Evolutionary conservation across 768 basidiomycete genomes (phyloP).

Genomic region (Lactarius deliciosus): DNA sequence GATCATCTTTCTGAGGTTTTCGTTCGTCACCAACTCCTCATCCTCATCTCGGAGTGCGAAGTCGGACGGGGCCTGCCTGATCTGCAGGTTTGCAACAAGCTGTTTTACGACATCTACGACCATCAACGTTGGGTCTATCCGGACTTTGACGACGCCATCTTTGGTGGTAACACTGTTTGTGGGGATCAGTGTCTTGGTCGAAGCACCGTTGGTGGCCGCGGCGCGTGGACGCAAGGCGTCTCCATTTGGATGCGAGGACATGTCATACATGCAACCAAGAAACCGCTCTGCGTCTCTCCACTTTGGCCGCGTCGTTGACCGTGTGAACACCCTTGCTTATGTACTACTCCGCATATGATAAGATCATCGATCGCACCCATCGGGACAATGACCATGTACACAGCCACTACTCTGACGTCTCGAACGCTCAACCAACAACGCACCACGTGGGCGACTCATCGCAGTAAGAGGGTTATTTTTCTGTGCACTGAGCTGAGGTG

Average conservation of each 20-base stretch:
- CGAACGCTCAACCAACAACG: no score
- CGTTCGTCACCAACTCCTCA: slow-evolving; percentile 82
- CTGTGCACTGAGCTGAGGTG: no score
- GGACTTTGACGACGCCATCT: slow-evolving; percentile 76
- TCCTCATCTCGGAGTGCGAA: slow-evolving; percentile 81
- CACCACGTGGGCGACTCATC: no score
- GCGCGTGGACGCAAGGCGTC: slow-evolving; percentile 16
- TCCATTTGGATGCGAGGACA: slow-evolving; percentile 22
- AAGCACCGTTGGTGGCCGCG: slow-evolving; percentile 22
- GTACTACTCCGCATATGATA: neutral
- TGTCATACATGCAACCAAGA: slow-evolving; percentile 16
- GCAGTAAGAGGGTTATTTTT: no score
- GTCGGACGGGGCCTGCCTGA: slow-evolving; percentile 67
- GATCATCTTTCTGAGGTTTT: slow-evolving; percentile 82
- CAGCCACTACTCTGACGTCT: no score
- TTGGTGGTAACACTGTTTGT: slow-evolving; percentile 83
- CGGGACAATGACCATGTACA: no score
- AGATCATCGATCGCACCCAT: no score
- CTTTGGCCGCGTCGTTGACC: neutral
- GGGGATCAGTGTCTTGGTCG: slow-evolving; percentile 57
- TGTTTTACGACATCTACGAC: slow-evolving; percentile 85
- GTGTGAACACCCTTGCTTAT: slow-evolving; percentile 2
- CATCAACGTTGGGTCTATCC: slow-evolving; percentile 80
- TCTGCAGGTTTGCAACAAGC: slow-evolving; percentile 76
- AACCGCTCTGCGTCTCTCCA: neutral